phyloP scores from a whole-genome alignment of 306 rosid species.

The Albizia julibrissin region DNA sequence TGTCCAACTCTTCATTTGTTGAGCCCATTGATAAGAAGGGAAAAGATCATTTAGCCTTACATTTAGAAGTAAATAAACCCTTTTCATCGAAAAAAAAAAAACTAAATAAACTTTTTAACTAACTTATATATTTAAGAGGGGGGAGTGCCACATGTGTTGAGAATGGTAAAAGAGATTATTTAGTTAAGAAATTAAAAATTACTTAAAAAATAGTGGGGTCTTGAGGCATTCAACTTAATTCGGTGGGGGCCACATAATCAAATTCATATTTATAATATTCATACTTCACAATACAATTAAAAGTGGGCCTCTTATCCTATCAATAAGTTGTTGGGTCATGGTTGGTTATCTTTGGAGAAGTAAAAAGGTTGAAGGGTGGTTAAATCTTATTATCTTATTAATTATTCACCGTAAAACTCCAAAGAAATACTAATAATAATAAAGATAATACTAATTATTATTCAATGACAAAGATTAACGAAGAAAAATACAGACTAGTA shows the following conservation, averaged over 20 bases:
- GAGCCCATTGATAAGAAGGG: too few species aligned
- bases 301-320: slow-evolving; percentile 27
- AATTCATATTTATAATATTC: neutral
- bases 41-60: too few species aligned
- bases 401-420: neutral
- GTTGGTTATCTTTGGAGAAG: slow-evolving; percentile 19
- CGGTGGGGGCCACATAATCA: slow-evolving; percentile 3
- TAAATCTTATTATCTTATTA: slow-evolving; percentile 23
- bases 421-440: neutral
- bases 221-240: neutral
- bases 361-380: slow-evolving; percentile 27
- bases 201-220: neutral
- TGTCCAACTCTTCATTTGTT: too few species aligned
- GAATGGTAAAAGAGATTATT: neutral
- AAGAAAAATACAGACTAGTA: neutral
- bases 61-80: too few species aligned
- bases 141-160: neutral
- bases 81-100: too few species aligned
- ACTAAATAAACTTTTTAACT: too few species aligned
- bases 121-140: too few species aligned
- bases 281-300: neutral
- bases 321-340: slow-evolving; percentile 32
- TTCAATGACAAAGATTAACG: neutral
- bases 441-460: neutral
- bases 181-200: neutral